A percentile compares a stretch with the other conserved stretches of the same genome.
Evolutionary conservation across 768 basidiomycete species (phyloP).

Genomic region (Macrolepiota albuminosa): DNA sequence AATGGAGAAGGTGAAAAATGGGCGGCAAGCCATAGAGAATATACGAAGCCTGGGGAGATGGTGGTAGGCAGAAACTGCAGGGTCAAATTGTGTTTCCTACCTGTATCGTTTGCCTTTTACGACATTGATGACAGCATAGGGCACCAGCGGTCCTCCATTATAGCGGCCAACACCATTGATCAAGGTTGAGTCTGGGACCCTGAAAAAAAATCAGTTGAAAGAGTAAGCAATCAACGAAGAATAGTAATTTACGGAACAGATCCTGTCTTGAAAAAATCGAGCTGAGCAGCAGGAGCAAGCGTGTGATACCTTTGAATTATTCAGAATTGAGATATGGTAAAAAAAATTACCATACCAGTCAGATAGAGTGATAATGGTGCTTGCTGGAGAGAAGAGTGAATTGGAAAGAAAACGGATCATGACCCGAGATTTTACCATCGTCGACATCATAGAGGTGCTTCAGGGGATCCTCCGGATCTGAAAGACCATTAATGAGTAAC

Average conservation of each 20-base stretch:
- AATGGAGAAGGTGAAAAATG: conserved; percentile 32
- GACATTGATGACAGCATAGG: conserved; percentile 41
- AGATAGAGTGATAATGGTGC: conserved; percentile 30
- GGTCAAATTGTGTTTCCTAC: conserved; percentile 4
- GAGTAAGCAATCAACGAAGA: not conserved
- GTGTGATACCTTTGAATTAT: conserved; percentile 12
- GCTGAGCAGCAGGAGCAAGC: conserved; percentile 32
- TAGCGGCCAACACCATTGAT: conserved; percentile 43
- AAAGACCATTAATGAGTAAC: not conserved
- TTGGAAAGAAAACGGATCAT: not conserved
- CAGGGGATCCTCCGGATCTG: conserved; percentile 33
- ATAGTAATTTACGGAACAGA: conserved; percentile 18
- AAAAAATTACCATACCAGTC: conserved; percentile 19
- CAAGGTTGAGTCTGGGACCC: conserved; percentile 34
- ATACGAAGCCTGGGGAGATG: conserved; percentile 29
- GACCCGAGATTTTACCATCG: conserved; percentile 22
- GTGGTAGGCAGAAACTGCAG: not conserved
- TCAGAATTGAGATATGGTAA: no score
- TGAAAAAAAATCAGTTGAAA: conserved; percentile 9
- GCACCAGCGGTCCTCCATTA: conserved; percentile 30
- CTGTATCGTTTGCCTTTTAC: conserved; percentile 37
- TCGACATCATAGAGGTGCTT: conserved; percentile 34
- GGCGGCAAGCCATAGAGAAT: conserved; percentile 40
- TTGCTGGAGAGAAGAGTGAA: conserved; percentile 8
- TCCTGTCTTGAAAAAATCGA: conserved; percentile 26